Conservation (phyloP, 768 basidiomycete species). For the Collybia nuda region DNA sequence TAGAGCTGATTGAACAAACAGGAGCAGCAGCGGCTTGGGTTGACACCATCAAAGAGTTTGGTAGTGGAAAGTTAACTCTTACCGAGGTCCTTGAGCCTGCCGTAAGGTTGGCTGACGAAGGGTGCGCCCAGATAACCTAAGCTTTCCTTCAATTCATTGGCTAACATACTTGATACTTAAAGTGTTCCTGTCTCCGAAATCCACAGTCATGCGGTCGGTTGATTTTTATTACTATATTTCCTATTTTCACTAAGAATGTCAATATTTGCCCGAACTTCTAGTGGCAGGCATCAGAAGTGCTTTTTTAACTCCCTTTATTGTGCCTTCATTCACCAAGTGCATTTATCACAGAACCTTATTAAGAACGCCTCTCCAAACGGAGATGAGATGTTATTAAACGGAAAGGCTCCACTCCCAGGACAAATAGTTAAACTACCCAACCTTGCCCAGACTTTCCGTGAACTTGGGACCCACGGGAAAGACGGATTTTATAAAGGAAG, state of each 20-base stretch:
- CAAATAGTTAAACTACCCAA: slow-evolving; percentile 81
- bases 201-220: slow-evolving; percentile 54
- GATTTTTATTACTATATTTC: slow-evolving; percentile 1
- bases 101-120: slow-evolving; percentile 88
- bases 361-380: slow-evolving; percentile 84
- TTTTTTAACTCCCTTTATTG: no score
- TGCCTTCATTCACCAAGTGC: not conserved
- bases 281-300: slow-evolving; percentile 64
- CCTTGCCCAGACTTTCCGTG: slow-evolving; percentile 81
- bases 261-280: no score
- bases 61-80: slow-evolving; percentile 63
- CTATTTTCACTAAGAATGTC: no score
- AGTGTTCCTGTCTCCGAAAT: slow-evolving; percentile 90
- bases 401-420: slow-evolving; percentile 81
- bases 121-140: slow-evolving; percentile 49
- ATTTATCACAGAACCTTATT: slow-evolving; percentile 50
- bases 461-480: slow-evolving; percentile 78
- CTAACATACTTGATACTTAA: not conserved
- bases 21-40: slow-evolving; percentile 96
- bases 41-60: slow-evolving; percentile 82
- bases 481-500: slow-evolving; percentile 94
- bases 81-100: slow-evolving; percentile 85
- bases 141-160: not conserved
- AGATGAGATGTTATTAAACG: slow-evolving; percentile 83
- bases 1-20: slow-evolving; percentile 17